Base-by-base conservation (phyloP, 2,329 filamentous ascomycete species). In the Fusarium staphyleae region DNA sequence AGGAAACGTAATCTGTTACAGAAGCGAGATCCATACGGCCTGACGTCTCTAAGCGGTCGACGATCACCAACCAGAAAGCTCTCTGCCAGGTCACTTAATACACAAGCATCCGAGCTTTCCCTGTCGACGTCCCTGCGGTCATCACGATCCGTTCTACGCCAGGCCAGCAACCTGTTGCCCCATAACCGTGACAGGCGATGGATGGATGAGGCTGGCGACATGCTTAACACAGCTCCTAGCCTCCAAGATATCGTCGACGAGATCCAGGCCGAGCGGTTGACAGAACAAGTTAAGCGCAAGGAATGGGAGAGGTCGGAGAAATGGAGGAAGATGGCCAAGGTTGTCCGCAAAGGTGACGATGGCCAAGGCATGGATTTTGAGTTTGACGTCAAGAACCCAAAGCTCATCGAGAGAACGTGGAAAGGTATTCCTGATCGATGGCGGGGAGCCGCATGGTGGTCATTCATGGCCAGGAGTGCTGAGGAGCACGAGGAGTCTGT, bases 341-440 rank as follows among this genome's bases (percentile, higher is more conserved):
- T 84, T 16, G 70, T 80, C 54, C 81, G 77, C 42, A 75, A 72
- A n/a, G 79, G 78, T 32, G 75, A 70, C 18, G 76, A 81, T 51
- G 79, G 80, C 32, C 76, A 82, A 66, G 85, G 85, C 41, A 77
- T 83, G 69, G 85, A 84, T 48, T 86, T 85, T 75, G 75, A 85
- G 56, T 98, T 98, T 70, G 92, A 97, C 73, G 83, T 84, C 30
- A 86, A 82, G 60, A 90, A 89, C 70, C 81, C 89, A n/a, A 93
- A 97, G 72, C 79, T 99, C 35, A 87, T 96, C 52, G 89, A 93
- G 62, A 85, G 95, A 49, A 96, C 92, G 1, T 99, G 95, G 95
- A 99, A 99, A 72, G 95, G 95, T 24, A 96, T 99, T 59, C 95
- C 95, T 0, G 95, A 99, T 74, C 87, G 91, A 58, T 99, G 95